A percentile compares a stretch with the other conserved stretches of the same genome.
Evolutionary conservation across 2,329 filamentous ascomycete species (phyloP).

Genomic region (Tolypocladium pustulatum): DNA sequence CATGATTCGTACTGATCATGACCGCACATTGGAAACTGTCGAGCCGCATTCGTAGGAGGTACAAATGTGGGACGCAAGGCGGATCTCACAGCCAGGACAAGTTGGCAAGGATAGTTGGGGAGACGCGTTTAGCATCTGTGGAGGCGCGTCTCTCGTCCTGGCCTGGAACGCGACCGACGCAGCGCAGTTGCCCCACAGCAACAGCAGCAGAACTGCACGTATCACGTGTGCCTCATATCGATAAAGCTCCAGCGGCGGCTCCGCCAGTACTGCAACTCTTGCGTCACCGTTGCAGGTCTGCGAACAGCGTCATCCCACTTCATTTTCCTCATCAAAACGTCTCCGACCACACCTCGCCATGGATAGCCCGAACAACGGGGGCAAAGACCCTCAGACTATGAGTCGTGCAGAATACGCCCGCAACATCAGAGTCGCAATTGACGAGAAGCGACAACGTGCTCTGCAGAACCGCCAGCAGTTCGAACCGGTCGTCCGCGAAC

Average conservation of each 20-base stretch:
- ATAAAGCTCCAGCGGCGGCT: not conserved
- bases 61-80: not conserved
- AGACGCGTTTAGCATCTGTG: not conserved
- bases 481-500: conserved; percentile 18
- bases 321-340: not conserved
- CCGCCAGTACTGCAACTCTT: not conserved
- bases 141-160: not conserved
- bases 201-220: not conserved
- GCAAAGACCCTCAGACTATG: conserved; percentile 17
- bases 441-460: conserved; percentile 20
- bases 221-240: not conserved
- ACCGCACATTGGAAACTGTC: conserved; percentile 9
- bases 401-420: conserved; percentile 10
- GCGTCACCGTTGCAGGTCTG: not conserved
- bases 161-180: not conserved
- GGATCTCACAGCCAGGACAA: not conserved
- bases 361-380: conserved; percentile 6
- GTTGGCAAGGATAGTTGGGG: not conserved
- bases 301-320: not conserved
- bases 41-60: conserved; percentile 2
- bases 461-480: conserved; percentile 17
- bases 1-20: conserved; percentile 14
- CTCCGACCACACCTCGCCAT: conserved; percentile 2
- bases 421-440: conserved; percentile 17
- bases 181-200: not conserved